Conservation (phyloP, 106 monocot species). For the Gastrodia elata region DNA sequence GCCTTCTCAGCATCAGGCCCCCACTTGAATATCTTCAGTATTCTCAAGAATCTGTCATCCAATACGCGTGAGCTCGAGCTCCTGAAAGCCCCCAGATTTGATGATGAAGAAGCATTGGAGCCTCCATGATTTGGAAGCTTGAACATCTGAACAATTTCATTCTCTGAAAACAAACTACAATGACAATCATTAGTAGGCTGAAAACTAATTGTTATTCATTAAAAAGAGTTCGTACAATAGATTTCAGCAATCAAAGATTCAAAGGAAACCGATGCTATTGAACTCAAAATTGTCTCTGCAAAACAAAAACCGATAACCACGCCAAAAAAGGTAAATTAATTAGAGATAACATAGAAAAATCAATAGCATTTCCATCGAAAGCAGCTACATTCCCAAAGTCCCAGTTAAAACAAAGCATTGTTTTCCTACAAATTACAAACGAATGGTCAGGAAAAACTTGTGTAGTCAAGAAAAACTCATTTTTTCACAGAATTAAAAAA, state of each 20-base stretch:
- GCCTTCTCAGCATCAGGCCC: conserved; percentile 94
- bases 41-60: conserved; percentile 76
- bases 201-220: background rate
- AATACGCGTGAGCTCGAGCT: conserved; percentile 25
- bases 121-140: conserved; percentile 24
- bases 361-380: background rate
- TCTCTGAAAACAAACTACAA: conserved; percentile 33
- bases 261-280: background rate
- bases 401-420: background rate
- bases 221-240: background rate
- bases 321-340: background rate
- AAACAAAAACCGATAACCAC: background rate
- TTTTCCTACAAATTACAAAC: background rate
- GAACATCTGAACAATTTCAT: conserved; percentile 97
- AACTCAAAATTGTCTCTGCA: background rate
- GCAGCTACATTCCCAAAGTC: background rate
- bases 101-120: background rate
- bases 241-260: background rate
- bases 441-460: background rate
- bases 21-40: conserved; percentile 97
- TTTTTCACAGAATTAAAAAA: background rate
- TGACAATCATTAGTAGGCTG: background rate
- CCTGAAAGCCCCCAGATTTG: background rate
- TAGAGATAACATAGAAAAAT: background rate
- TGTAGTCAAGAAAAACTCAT: background rate